These are phyloP conservation scores for Pyronema domesticum DNA, from an alignment of 495 filamentous ascomycete species.

Conservation along the genomic window DNA sequence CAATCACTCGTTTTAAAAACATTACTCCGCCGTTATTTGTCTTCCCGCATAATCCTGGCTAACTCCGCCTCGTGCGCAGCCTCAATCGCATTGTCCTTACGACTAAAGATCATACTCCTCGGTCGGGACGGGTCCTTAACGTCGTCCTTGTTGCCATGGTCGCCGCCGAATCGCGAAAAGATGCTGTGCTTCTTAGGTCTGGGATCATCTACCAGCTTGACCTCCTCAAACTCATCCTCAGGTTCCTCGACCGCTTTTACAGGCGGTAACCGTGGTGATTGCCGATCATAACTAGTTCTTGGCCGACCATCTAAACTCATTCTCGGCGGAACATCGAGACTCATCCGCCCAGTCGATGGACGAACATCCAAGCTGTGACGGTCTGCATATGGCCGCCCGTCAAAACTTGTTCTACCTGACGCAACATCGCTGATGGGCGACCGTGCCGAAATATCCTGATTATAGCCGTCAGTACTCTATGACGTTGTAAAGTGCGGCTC, in stretches of 20 bases:
- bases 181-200: conserved; percentile 53
- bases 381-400: conserved; percentile 36
- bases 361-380: conserved; percentile 21
- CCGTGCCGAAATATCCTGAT: conserved; percentile 78
- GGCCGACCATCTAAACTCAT: conserved; percentile 36
- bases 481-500: too few species aligned
- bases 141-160: conserved; percentile 12
- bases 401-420: conserved; percentile 53
- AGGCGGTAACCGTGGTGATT: conserved; percentile 13
- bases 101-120: conserved; percentile 9
- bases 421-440: conserved; percentile 47
- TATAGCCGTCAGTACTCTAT: conserved; percentile 1
- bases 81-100: conserved; percentile 13
- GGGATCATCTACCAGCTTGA: conserved; percentile 61
- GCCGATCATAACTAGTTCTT: conserved; percentile 16
- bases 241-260: conserved; percentile 12
- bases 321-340: conserved; percentile 18
- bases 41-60: conserved; percentile 11
- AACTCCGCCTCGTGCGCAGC: conserved; percentile 20
- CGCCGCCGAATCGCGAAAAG: conserved; percentile 63
- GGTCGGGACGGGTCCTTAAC: background rate
- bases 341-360: conserved; percentile 35
- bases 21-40: conserved; percentile 1
- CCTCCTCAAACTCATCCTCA: conserved; percentile 81
- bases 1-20: background rate